Conservation (phyloP, 1,284 basidiomycete genomes). For the Ceratobasidium sp. region DNA sequence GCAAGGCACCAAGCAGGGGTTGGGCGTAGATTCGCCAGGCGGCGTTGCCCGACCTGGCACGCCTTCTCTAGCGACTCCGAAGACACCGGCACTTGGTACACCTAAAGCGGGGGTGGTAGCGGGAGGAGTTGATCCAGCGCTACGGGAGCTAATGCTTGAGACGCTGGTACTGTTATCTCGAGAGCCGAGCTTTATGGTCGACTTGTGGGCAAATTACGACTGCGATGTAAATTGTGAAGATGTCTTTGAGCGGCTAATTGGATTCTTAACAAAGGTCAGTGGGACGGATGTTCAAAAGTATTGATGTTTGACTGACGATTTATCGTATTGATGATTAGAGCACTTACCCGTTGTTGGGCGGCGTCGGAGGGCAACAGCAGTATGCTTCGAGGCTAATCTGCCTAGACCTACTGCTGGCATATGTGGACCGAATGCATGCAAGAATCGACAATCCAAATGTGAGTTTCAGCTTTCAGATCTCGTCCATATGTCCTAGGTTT, state of each 20-base stretch:
- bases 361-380: constrained; percentile 73
- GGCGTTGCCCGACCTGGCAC: constrained; percentile 17
- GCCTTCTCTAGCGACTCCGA: constrained; percentile 22
- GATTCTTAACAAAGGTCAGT: constrained; percentile 86
- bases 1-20: neutral
- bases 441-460: constrained; percentile 77
- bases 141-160: constrained; percentile 91
- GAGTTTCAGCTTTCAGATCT: constrained; percentile 51
- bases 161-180: constrained; percentile 85
- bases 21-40: constrained; percentile 23
- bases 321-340: neutral
- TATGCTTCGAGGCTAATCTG: constrained; percentile 88
- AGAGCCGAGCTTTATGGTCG: constrained; percentile 92
- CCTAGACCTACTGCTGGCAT: constrained; percentile 88
- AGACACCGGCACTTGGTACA: constrained; percentile 52
- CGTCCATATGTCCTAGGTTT: neutral
- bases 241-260: constrained; percentile 91
- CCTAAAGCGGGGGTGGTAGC: constrained; percentile 64
- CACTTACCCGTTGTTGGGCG: constrained; percentile 56
- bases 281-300: neutral
- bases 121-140: constrained; percentile 78
- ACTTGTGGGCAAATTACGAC: constrained; percentile 97
- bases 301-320: neutral
- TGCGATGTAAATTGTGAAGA: constrained; percentile 98
- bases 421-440: constrained; percentile 90